A percentile compares a stretch with the other conserved stretches of the same genome.
Evolutionary conservation across 179 eudicot species (phyloP).

Genomic region (Silene noctiflora): DNA sequence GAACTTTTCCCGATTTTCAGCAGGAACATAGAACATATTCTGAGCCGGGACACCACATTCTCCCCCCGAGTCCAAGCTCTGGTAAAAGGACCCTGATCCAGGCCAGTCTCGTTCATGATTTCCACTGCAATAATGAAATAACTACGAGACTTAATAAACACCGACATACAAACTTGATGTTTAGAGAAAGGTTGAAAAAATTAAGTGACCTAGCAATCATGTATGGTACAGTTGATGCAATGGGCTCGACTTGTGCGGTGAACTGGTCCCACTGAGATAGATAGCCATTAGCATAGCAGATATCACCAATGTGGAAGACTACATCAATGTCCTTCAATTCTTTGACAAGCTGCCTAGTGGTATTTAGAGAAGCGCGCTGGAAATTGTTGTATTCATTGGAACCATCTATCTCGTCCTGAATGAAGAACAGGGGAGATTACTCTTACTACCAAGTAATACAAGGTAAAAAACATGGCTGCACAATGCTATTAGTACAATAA

Average conservation of each 20-base stretch:
- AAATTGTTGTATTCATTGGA: slow-evolving; percentile 81
- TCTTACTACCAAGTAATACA: background rate
- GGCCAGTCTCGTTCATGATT: slow-evolving; percentile 53
- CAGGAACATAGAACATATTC: slow-evolving; percentile 41
- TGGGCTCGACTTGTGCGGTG: slow-evolving; percentile 82
- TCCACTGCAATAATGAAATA: slow-evolving; percentile 35
- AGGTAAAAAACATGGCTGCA: background rate
- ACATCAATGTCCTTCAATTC: slow-evolving; percentile 64
- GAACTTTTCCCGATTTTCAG: slow-evolving; percentile 40
- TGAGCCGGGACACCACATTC: slow-evolving; percentile 49
- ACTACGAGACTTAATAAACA: background rate
- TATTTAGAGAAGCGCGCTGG: slow-evolving; percentile 77
- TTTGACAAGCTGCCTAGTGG: slow-evolving; percentile 60
- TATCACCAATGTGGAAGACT: slow-evolving; percentile 77
- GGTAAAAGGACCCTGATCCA: slow-evolving; percentile 36
- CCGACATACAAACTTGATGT: background rate
- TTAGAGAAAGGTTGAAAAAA: background rate
- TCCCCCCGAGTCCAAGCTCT: slow-evolving; percentile 39
- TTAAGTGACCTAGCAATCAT: slow-evolving; percentile 68
- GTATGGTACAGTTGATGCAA: slow-evolving; percentile 78
- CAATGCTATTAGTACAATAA: background rate
- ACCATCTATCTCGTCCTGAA: slow-evolving; percentile 83
- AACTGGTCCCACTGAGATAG: slow-evolving; percentile 94
- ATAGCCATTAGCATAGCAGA: slow-evolving; percentile 78
- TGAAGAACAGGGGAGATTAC: background rate